A percentile compares a stretch with the other conserved stretches of the same genome.
These are phyloP conservation scores for Xerocomus potaroensis DNA, from an alignment of 768 basidiomycete species.

Conservation along the genomic window DNA sequence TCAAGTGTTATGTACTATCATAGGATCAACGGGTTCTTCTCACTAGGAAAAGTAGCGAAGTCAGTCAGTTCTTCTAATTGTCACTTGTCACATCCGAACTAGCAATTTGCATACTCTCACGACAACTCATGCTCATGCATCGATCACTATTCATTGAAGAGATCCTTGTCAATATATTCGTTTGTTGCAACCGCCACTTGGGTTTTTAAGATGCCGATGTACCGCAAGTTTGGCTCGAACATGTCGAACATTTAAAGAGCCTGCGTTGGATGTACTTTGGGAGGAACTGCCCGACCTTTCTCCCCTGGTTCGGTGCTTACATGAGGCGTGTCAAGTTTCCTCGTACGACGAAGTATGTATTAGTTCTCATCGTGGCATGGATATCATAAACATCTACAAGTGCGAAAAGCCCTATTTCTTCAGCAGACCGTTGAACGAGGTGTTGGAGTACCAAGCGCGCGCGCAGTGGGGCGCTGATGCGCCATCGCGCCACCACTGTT, in stretches of 20 bases:
- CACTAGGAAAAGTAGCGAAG: too few relatives aligned
- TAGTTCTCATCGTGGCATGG: background rate
- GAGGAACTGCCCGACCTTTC: background rate
- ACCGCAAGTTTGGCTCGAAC: background rate
- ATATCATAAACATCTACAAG: too few relatives aligned
- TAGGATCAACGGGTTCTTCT: too few relatives aligned
- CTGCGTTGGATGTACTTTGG: background rate
- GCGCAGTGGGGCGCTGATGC: too few relatives aligned
- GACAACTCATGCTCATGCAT: too few relatives aligned
- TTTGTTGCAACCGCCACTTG: background rate
- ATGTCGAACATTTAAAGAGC: slow-evolving; percentile 1
- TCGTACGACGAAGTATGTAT: background rate
- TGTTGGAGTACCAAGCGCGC: too few relatives aligned
- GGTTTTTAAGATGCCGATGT: background rate
- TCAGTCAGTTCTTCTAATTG: too few relatives aligned
- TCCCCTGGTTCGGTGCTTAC: background rate
- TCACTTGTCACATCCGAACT: too few relatives aligned
- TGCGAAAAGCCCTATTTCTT: background rate
- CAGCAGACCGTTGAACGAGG: background rate
- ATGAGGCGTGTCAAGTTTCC: background rate
- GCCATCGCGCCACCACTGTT: too few relatives aligned
- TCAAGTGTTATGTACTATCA: too few relatives aligned
- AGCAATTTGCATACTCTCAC: too few relatives aligned
- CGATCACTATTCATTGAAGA: too few relatives aligned
- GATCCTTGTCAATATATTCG: background rate